phyloP scores from a whole-genome alignment of 1,139 yeast genomes.

The Magnusiomyces sp. region DNA sequence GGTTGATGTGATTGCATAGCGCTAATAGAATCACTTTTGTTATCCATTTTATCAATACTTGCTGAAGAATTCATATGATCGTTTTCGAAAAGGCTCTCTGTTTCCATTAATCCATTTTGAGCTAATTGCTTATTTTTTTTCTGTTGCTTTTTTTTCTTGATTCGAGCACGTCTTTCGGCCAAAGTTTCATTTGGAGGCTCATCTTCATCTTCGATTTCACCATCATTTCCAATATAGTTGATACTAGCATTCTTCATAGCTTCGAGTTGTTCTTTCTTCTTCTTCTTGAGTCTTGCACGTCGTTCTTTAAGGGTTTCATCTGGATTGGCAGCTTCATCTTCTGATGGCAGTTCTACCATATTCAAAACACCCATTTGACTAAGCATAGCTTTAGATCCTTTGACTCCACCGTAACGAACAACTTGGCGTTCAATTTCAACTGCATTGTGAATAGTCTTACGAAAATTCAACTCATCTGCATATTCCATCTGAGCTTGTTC shows the following conservation, averaged over 20 bases:
- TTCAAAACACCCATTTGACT: constrained; percentile 10
- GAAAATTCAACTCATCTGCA: constrained; percentile 24
- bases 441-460: constrained; percentile 15
- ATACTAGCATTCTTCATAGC: constrained; percentile 24
- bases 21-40: too few relatives aligned
- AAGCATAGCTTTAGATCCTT: constrained; percentile 10
- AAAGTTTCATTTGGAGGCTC: constrained; percentile 24
- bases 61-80: too few relatives aligned
- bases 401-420: constrained; percentile 10
- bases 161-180: constrained; percentile 29
- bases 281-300: constrained; percentile 23
- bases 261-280: constrained; percentile 25
- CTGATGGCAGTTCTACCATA: constrained; percentile 7
- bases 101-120: too few relatives aligned
- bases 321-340: constrained; percentile 7
- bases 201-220: constrained; percentile 3
- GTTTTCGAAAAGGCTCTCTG: too few relatives aligned
- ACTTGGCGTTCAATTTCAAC: constrained; percentile 15
- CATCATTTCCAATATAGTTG: constrained; percentile 13
- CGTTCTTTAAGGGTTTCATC: constrained; percentile 28
- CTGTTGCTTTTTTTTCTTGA: constrained; percentile 17
- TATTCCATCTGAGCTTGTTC: constrained; percentile 29
- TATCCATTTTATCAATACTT: too few relatives aligned
- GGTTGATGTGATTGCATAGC: too few relatives aligned
- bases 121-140: neutral